A percentile compares a stretch with the other conserved stretches of the same genome.
These are phyloP conservation scores for Chytriomyces sp. DNA, from an alignment of 192 early-diverging fungal species.

Conservation along the genomic window DNA sequence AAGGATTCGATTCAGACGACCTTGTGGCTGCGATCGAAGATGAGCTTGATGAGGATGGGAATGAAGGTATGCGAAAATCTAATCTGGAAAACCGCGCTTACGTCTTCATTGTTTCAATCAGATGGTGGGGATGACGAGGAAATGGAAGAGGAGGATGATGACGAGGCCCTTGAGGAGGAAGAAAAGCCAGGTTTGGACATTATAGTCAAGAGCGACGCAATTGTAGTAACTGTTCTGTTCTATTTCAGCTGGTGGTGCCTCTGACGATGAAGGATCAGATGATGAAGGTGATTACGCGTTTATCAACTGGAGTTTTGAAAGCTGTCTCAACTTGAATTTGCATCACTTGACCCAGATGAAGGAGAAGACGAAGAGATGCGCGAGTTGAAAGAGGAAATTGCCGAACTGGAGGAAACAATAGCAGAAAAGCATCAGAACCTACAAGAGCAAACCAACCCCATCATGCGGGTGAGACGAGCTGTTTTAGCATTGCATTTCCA, in stretches of 20 bases:
- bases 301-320: background rate
- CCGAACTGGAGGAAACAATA: constrained; percentile 63
- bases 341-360: constrained; percentile 6
- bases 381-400: constrained; percentile 67
- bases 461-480: constrained; percentile 64
- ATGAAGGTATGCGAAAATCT: constrained; percentile 14
- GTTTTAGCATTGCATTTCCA: background rate
- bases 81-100: background rate
- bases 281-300: constrained; percentile 31
- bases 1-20: constrained; percentile 19
- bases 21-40: constrained; percentile 49
- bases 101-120: background rate
- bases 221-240: too few relatives aligned
- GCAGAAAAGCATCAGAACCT: constrained; percentile 60
- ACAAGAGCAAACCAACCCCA: constrained; percentile 67
- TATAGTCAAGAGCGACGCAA: too few relatives aligned
- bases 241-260: constrained; percentile 43
- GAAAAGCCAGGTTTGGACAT: background rate
- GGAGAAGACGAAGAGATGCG: constrained; percentile 33
- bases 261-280: constrained; percentile 39
- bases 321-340: background rate
- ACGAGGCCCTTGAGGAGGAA: constrained; percentile 44
- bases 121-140: constrained; percentile 53
- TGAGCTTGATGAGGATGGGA: constrained; percentile 48
- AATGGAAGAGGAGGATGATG: constrained; percentile 57